Evolutionary conservation across 2,329 filamentous ascomycete genomes (phyloP).

Genomic region (Orbilia oligospora): DNA sequence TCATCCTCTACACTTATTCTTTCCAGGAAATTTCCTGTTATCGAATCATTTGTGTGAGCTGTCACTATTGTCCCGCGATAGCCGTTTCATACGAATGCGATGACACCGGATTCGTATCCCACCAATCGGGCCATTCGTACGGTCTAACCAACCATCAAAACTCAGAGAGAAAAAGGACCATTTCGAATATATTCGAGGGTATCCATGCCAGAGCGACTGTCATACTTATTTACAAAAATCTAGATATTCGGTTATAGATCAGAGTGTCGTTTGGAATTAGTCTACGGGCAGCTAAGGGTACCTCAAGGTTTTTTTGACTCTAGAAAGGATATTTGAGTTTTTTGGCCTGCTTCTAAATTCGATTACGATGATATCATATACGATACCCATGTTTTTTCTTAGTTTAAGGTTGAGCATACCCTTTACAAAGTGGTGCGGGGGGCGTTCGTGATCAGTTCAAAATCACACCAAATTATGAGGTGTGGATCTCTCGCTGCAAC

Average conservation of each 20-base stretch:
- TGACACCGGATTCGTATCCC: constrained; percentile 5
- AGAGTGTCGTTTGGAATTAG: not conserved
- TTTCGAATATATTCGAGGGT: not conserved
- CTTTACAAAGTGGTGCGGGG: constrained; percentile 3
- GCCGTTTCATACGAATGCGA: not conserved
- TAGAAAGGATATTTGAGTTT: too few relatives aligned
- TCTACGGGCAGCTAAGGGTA: too few relatives aligned
- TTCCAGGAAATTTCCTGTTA: not conserved
- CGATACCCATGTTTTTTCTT: not conserved
- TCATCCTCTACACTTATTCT: not conserved
- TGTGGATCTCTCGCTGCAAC: not conserved
- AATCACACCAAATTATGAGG: constrained; percentile 1
- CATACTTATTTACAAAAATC: not conserved
- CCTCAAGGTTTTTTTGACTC: too few relatives aligned
- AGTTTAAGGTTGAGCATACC: constrained; percentile 6
- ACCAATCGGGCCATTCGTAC: constrained; percentile 4
- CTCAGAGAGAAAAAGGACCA: too few relatives aligned
- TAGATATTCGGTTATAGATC: too few relatives aligned
- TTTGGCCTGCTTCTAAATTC: not conserved
- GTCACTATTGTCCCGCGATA: not conserved
- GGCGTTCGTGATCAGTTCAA: not conserved
- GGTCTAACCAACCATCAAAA: not conserved
- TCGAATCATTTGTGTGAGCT: not conserved
- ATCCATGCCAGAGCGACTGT: not conserved
- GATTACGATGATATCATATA: constrained; percentile 1